A percentile compares a stretch with the other conserved stretches of the same genome.
Evolutionary conservation across 2,329 filamentous ascomycete species (phyloP).

Genomic region (Plectosphaerella cucumerina): DNA sequence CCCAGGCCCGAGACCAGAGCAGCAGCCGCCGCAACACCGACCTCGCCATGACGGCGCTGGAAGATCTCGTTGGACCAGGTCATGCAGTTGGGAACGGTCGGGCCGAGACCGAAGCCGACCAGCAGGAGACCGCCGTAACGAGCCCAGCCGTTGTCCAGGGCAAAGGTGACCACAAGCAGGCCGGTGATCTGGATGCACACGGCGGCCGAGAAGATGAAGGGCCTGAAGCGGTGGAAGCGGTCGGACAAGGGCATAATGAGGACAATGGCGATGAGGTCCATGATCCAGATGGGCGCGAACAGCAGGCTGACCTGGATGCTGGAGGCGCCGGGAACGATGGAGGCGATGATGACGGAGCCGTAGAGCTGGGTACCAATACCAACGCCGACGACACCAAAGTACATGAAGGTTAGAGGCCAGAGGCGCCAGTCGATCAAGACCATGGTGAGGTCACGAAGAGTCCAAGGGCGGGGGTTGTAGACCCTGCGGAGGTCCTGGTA

Average conservation of each 20-base stretch:
- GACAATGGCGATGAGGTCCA: slow-evolving; percentile 85
- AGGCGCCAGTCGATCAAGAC: slow-evolving; percentile 83
- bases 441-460: slow-evolving; percentile 59
- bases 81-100: slow-evolving; percentile 91
- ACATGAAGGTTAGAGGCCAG: slow-evolving; percentile 85
- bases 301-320: slow-evolving; percentile 75
- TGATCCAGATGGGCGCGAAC: slow-evolving; percentile 90
- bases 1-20: slow-evolving; percentile 84
- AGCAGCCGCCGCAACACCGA: slow-evolving; percentile 81
- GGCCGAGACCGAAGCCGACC: slow-evolving; percentile 85
- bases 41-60: slow-evolving; percentile 82
- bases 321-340: slow-evolving; percentile 70
- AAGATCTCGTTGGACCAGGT: slow-evolving; percentile 91
- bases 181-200: slow-evolving; percentile 77
- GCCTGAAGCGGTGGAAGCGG: slow-evolving; percentile 75
- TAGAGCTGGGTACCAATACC: slow-evolving; percentile 89
- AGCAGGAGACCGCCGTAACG: slow-evolving; percentile 86
- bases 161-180: slow-evolving; percentile 74
- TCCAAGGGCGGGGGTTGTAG: slow-evolving; percentile 74
- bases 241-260: slow-evolving; percentile 82
- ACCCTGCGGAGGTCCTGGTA: slow-evolving; percentile 79
- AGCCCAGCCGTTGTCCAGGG: slow-evolving; percentile 67
- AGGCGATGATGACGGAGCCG: slow-evolving; percentile 78
- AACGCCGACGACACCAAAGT: slow-evolving; percentile 90
- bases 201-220: slow-evolving; percentile 75